phyloP scores from a whole-genome alignment of 495 filamentous ascomycete species.

The Podospora sp. region DNA sequence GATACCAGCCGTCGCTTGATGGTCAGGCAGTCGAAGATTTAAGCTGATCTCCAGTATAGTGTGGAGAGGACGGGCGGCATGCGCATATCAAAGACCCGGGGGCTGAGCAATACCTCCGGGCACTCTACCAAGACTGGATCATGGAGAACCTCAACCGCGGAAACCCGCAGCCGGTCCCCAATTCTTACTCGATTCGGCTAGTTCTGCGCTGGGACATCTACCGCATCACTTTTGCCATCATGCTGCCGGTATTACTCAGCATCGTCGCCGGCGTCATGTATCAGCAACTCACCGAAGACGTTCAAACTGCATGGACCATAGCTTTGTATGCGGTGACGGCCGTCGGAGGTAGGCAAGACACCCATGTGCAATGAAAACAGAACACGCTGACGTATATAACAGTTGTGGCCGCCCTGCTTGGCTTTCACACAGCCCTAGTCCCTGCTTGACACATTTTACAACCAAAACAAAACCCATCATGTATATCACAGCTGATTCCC shows the following conservation, averaged over 20 bases:
- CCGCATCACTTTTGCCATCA: conserved; percentile 6
- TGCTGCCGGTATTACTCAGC: background rate
- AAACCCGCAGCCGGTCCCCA: background rate
- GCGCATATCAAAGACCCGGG: background rate
- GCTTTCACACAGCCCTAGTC: background rate
- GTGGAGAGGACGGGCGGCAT: background rate
- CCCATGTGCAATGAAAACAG: background rate
- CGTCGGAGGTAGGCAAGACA: conserved; percentile 4
- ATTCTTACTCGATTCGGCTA: background rate
- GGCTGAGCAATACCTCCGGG: background rate
- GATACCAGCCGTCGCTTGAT: background rate
- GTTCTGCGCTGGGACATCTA: conserved; percentile 3
- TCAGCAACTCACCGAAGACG: background rate
- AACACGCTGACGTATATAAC: background rate
- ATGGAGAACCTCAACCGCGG: conserved; percentile 8
- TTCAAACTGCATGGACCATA: conserved; percentile 1
- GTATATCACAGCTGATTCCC: no score
- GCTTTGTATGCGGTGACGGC: conserved; percentile 3
- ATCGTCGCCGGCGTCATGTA: conserved; percentile 5
- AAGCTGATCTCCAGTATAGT: background rate
- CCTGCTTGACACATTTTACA: no score
- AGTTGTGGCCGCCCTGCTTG: background rate
- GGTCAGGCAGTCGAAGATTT: background rate
- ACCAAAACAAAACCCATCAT: background rate
- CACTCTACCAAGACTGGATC: conserved; percentile 6